Evolutionary conservation across 768 basidiomycete species (phyloP).

Genomic region (Pleurotus cornucopiae): DNA sequence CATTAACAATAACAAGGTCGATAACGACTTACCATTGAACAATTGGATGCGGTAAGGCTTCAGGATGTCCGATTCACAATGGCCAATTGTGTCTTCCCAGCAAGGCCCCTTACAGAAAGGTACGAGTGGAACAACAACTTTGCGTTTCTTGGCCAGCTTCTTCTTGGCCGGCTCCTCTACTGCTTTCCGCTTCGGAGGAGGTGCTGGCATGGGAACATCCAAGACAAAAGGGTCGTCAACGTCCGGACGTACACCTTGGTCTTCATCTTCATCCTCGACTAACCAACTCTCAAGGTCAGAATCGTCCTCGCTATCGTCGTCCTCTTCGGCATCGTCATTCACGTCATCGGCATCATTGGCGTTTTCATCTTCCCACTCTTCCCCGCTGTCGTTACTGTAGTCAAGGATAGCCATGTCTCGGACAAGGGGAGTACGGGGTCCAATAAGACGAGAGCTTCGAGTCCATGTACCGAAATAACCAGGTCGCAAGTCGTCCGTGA

Average conservation of each 20-base stretch:
- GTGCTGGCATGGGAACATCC: constrained; percentile 28
- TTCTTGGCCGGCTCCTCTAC: constrained; percentile 48
- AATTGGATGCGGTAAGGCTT: constrained; percentile 72
- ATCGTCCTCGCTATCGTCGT: constrained; percentile 56
- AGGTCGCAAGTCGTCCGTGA: constrained; percentile 80
- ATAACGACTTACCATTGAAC: constrained; percentile 63
- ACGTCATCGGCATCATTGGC: constrained; percentile 77
- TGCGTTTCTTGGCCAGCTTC: constrained; percentile 63
- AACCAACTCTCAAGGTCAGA: constrained; percentile 80
- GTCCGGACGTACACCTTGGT: constrained; percentile 52
- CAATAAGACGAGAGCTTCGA: constrained; percentile 69
- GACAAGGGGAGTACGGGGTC: constrained; percentile 79
- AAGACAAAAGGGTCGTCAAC: constrained; percentile 33
- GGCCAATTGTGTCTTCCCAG: constrained; percentile 70
- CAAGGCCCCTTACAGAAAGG: constrained; percentile 81
- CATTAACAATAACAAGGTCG: not conserved
- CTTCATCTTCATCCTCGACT: constrained; percentile 74
- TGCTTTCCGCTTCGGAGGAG: constrained; percentile 61
- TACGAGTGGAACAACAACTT: constrained; percentile 72
- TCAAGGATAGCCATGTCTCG: constrained; percentile 76
- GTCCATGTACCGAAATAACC: constrained; percentile 97
- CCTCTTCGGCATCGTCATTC: constrained; percentile 64
- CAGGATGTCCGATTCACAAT: constrained; percentile 67
- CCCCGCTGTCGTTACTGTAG: constrained; percentile 92
- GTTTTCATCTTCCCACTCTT: constrained; percentile 93